phyloP scores from a whole-genome alignment of 176 grass and related monocot genomes.

The Oryza coarctata region DNA sequence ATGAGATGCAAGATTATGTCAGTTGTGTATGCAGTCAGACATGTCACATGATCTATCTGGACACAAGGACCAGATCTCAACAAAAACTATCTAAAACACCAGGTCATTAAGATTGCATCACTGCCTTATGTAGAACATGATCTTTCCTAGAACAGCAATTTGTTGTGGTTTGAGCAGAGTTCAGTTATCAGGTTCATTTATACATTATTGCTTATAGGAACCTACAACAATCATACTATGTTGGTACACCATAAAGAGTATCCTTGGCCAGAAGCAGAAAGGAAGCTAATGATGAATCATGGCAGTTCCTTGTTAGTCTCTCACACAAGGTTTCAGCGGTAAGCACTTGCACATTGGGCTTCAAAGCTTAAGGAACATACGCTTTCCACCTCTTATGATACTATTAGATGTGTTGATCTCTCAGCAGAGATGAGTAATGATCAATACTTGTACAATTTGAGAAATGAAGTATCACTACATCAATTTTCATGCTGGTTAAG shows the following conservation, averaged over 20 bases:
- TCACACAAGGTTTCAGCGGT: background rate
- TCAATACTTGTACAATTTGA: background rate
- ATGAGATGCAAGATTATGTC: background rate
- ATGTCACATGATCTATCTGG: background rate
- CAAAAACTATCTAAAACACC: background rate
- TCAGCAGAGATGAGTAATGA: conserved; percentile 12
- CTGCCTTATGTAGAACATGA: background rate
- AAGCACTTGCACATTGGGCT: background rate
- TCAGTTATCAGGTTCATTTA: background rate
- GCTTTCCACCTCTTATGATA: background rate
- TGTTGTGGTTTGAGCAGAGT: background rate
- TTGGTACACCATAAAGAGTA: background rate
- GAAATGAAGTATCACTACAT: background rate
- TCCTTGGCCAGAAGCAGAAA: background rate
- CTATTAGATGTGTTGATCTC: background rate
- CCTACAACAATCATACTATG: background rate
- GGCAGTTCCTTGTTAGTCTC: conserved; percentile 13
- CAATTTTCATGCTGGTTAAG: background rate
- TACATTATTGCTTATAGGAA: background rate
- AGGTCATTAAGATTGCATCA: background rate
- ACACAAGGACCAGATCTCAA: background rate
- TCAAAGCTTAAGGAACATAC: background rate
- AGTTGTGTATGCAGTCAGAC: background rate
- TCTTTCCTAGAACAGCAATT: background rate
- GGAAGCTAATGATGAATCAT: background rate